Conservation (phyloP, 2,329 filamentous ascomycete species). For the Fusarium mangiferae region DNA sequence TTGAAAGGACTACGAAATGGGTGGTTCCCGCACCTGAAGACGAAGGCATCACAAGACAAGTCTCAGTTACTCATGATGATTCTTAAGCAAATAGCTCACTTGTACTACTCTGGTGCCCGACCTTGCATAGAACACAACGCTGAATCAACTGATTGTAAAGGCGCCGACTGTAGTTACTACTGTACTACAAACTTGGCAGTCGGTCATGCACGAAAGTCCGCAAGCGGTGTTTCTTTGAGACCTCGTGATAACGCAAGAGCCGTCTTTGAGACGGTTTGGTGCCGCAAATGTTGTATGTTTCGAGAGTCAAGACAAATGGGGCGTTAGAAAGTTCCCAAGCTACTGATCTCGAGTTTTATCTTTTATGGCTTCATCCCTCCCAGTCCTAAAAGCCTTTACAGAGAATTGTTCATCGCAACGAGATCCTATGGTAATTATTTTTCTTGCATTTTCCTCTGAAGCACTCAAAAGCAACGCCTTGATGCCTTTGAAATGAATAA, state of each 20-base stretch:
- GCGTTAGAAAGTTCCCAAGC: not conserved
- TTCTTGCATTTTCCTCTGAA: not conserved
- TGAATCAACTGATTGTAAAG: not conserved
- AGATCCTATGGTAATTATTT: not conserved
- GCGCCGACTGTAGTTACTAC: not conserved
- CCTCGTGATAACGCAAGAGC: not conserved
- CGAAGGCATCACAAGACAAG: not conserved
- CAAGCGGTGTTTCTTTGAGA: not conserved
- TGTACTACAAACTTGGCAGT: constrained; percentile 16
- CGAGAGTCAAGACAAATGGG: not conserved
- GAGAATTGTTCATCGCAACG: not conserved
- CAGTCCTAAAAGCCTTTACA: not conserved
- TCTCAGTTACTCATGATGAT: not conserved
- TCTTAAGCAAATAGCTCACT: not conserved
- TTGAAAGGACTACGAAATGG: not conserved
- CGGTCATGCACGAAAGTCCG: constrained; percentile 1
- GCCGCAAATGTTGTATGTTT: not conserved
- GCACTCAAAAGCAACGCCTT: too few species aligned
- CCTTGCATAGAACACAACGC: not conserved
- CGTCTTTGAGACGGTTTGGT: constrained; percentile 11
- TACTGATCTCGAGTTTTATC: not conserved
- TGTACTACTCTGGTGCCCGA: constrained; percentile 8
- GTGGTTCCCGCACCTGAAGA: not conserved
- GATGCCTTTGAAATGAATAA: too few species aligned
- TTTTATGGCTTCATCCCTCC: not conserved